phyloP scores from a whole-genome alignment of 2,329 filamentous ascomycete genomes.

The Hymenoscyphus occultus region DNA sequence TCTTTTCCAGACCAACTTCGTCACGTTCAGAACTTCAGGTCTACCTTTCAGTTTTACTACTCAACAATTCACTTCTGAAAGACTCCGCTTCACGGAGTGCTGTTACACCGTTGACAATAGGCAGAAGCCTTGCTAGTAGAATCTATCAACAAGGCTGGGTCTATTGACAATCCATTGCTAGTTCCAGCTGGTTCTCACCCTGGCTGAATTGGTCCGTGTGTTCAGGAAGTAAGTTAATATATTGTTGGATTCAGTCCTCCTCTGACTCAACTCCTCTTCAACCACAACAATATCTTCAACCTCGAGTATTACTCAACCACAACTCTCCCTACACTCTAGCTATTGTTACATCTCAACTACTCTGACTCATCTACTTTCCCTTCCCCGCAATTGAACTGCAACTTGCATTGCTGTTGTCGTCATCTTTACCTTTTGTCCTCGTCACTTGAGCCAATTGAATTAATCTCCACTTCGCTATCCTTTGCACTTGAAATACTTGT shows the following conservation, averaged over 20 bases:
- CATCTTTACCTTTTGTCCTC: neutral
- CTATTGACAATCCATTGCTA: neutral
- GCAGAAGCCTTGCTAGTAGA: too few species aligned
- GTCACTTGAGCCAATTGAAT: neutral
- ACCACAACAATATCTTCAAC: neutral
- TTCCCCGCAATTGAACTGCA: neutral
- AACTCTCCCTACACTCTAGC: too few species aligned
- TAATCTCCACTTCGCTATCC: neutral
- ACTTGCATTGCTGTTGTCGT: neutral
- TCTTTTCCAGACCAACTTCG: neutral
- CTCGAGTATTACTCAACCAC: neutral
- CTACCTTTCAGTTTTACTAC: neutral
- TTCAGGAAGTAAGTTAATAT: neutral
- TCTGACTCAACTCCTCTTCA: neutral
- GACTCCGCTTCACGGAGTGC: neutral
- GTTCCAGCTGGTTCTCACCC: neutral
- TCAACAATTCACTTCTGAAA: neutral
- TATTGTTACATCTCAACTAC: neutral
- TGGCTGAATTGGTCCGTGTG: neutral
- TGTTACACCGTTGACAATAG: neutral
- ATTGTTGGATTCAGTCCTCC: neutral
- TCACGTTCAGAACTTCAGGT: neutral
- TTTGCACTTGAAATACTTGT: neutral
- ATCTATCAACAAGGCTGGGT: neutral
- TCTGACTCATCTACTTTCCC: neutral